phyloP scores from a whole-genome alignment of 2,329 filamentous ascomycete genomes.

The Diaporthe citri region DNA sequence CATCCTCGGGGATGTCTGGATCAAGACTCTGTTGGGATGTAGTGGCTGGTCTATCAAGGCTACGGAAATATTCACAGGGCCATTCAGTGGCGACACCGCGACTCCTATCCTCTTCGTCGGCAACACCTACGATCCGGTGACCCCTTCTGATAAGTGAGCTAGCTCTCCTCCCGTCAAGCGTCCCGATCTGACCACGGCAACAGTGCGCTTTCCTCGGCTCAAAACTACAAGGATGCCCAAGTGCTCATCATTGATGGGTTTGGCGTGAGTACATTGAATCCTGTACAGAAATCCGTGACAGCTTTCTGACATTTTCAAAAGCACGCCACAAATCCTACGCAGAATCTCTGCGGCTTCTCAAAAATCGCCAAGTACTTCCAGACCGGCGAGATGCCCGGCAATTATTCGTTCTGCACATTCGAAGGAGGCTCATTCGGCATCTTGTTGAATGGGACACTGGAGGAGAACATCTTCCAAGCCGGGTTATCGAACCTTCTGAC shows the following conservation, averaged over 20 bases:
- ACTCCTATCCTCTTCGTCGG: conserved; percentile 41
- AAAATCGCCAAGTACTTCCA: conserved; percentile 37
- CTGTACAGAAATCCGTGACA: neutral
- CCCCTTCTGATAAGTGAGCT: conserved; percentile 40
- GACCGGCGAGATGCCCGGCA: conserved; percentile 35
- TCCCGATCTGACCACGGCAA: neutral
- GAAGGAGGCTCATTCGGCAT: conserved; percentile 29
- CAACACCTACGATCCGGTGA: conserved; percentile 41
- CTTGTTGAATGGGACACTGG: conserved; percentile 35
- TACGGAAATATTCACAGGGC: conserved; percentile 37
- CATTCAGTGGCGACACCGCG: conserved; percentile 39
- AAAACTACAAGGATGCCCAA: conserved; percentile 36
- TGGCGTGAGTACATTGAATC: conserved; percentile 31
- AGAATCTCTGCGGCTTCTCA: conserved; percentile 24
- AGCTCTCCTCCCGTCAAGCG: neutral
- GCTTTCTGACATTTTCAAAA: conserved; percentile 10
- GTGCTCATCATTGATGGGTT: conserved; percentile 36
- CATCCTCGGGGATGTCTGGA: conserved; percentile 38
- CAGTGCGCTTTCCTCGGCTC: conserved; percentile 36
- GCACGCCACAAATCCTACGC: neutral
- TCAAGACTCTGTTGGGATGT: conserved; percentile 33
- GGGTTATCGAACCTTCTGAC: neutral
- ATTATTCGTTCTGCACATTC: conserved; percentile 38
- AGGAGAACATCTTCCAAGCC: neutral
- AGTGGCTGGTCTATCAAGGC: conserved; percentile 38